A percentile compares a stretch with the other conserved stretches of the same genome.
These are phyloP conservation scores for Magnolia officinalis DNA, from an alignment of 164 flowering plant species.

Conservation along the genomic window DNA sequence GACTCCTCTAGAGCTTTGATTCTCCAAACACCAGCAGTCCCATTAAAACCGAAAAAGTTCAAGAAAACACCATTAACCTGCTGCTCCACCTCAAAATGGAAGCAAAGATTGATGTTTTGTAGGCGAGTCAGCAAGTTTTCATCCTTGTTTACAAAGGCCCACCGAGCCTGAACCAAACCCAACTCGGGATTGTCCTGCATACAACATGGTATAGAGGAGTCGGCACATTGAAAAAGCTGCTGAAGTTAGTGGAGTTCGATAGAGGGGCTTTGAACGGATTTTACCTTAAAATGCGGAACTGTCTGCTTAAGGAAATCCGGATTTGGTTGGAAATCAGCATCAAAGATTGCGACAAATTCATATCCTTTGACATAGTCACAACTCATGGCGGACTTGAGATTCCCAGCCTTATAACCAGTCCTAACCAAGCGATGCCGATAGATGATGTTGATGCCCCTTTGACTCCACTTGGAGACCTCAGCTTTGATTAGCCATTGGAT, in stretches of 20 bases:
- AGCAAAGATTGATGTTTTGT: conserved; percentile 70
- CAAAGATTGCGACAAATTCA: conserved; percentile 75
- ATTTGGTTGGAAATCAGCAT: conserved; percentile 77
- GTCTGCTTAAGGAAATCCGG: conserved; percentile 62
- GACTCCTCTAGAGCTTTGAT: conserved; percentile 76
- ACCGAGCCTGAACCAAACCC: conserved; percentile 77
- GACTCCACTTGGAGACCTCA: conserved; percentile 87
- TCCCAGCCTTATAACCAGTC: conserved; percentile 75
- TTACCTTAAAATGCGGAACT: conserved; percentile 66
- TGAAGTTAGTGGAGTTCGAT: background rate
- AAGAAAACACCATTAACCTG: conserved; percentile 79
- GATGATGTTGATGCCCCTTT: conserved; percentile 71
- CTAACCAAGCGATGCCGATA: conserved; percentile 74
- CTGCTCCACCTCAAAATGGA: conserved; percentile 88
- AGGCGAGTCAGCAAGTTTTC: conserved; percentile 79
- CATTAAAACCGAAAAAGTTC: conserved; percentile 78
- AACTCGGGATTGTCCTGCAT: conserved; percentile 60
- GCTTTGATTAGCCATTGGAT: conserved; percentile 71
- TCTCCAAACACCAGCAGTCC: conserved; percentile 88
- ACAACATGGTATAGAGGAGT: background rate
- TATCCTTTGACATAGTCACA: conserved; percentile 62
- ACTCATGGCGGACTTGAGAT: conserved; percentile 71
- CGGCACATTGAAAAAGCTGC: background rate
- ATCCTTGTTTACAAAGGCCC: conserved; percentile 81
- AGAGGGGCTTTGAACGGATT: background rate